Conservation (phyloP, 371 early-diverging fungal genomes). For the Zychaea mexicana region DNA sequence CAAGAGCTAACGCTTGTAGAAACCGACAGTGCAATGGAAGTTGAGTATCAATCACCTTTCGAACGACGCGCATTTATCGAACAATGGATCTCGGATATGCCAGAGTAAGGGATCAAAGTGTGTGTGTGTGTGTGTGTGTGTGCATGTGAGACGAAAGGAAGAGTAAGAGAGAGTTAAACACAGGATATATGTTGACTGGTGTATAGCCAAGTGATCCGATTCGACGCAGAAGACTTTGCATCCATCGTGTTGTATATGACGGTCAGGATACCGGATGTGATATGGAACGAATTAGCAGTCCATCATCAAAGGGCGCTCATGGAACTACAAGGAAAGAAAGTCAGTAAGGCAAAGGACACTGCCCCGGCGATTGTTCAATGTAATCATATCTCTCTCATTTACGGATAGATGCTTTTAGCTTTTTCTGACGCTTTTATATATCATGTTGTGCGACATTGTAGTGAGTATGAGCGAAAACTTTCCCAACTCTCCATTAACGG, state of each 20-base stretch:
- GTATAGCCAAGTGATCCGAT: neutral
- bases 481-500: neutral
- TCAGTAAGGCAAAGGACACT: neutral
- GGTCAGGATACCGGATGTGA: neutral
- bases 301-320: neutral
- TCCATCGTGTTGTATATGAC: neutral
- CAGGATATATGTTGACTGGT: no score
- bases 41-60: neutral
- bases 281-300: neutral
- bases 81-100: neutral
- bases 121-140: no score
- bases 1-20: no score
- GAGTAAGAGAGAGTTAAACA: no score
- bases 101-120: neutral
- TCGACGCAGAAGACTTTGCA: neutral
- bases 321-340: neutral
- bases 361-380: neutral
- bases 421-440: no score
- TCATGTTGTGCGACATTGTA: neutral
- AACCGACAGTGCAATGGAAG: neutral
- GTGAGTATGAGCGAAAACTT: neutral
- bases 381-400: neutral
- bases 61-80: slow-evolving; percentile 2
- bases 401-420: neutral
- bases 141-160: neutral